These are phyloP conservation scores for Polyporus tsugae DNA, from an alignment of 1,284 basidiomycete species.

Conservation along the genomic window DNA sequence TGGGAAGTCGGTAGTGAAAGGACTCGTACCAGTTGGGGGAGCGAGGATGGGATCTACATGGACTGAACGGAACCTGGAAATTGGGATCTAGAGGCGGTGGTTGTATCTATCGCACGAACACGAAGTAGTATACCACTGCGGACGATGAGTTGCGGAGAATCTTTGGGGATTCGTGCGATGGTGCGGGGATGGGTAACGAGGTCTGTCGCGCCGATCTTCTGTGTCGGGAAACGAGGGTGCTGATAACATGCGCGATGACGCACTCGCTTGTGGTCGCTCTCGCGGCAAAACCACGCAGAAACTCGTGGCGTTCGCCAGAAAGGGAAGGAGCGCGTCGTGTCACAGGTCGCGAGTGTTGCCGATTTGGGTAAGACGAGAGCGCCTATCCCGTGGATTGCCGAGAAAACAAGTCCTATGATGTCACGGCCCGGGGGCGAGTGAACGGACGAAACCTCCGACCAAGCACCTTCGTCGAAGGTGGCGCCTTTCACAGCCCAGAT, in stretches of 20 bases:
- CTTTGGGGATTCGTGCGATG: constrained; percentile 1
- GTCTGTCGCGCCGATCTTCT: constrained; percentile 6
- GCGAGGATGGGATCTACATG: neutral
- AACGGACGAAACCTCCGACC: neutral
- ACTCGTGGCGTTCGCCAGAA: constrained; percentile 10
- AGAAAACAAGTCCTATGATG: constrained; percentile 29
- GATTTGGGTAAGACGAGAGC: constrained; percentile 6
- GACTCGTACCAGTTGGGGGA: neutral
- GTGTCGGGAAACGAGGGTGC: constrained; percentile 25
- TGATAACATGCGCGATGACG: constrained; percentile 29
- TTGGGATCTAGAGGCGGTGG: neutral
- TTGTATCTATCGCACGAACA: neutral
- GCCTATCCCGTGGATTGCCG: constrained; percentile 16
- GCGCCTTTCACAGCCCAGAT: constrained; percentile 27
- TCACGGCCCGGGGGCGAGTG: constrained; percentile 29
- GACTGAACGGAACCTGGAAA: neutral
- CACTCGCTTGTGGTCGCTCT: constrained; percentile 4
- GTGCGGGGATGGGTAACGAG: neutral
- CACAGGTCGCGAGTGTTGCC: constrained; percentile 29
- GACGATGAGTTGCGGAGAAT: neutral
- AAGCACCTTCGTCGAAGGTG: constrained; percentile 19
- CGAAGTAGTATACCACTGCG: neutral
- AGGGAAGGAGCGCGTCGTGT: constrained; percentile 25
- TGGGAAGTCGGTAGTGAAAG: constrained; percentile 21
- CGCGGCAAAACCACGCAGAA: constrained; percentile 10